A percentile compares a stretch with the other conserved stretches of the same genome.
phyloP scores from a whole-genome alignment of 768 basidiomycete species.

The Boletus fagicola region DNA sequence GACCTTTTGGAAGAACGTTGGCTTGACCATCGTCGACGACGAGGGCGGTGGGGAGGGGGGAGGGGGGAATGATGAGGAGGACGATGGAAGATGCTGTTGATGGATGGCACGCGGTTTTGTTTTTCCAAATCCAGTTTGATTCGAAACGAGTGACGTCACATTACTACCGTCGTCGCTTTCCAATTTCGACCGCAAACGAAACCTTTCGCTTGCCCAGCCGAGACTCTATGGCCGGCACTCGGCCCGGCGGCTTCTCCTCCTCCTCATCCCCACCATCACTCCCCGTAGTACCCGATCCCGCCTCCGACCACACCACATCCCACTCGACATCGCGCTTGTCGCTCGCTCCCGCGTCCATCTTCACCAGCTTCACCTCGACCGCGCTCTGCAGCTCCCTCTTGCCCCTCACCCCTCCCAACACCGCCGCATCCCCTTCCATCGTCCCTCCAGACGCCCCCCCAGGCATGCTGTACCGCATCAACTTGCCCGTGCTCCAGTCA shows the following conservation, averaged over 20 bases:
- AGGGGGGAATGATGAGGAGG: not conserved
- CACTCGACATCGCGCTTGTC: slow-evolving; percentile 45
- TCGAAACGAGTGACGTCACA: slow-evolving; percentile 22
- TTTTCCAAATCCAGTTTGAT: slow-evolving; percentile 20
- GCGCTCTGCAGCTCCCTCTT: slow-evolving; percentile 68
- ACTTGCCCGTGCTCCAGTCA: slow-evolving; percentile 78
- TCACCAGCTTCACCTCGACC: slow-evolving; percentile 54
- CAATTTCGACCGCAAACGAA: slow-evolving; percentile 40
- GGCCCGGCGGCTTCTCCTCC: slow-evolving; percentile 39
- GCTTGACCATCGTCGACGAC: slow-evolving; percentile 45
- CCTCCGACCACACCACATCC: slow-evolving; percentile 30
- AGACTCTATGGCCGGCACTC: slow-evolving; percentile 26
- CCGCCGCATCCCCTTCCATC: slow-evolving; percentile 42
- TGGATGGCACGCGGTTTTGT: slow-evolving; percentile 23
- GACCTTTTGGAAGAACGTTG: no score
- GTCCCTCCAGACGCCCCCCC: slow-evolving; percentile 24
- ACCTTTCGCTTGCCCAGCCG: slow-evolving; percentile 39
- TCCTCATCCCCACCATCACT: slow-evolving; percentile 31
- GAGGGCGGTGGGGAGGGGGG: not conserved
- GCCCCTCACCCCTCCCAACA: slow-evolving; percentile 47
- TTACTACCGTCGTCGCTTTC: slow-evolving; percentile 14
- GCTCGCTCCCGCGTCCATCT: slow-evolving; percentile 38
- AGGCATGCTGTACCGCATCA: slow-evolving; percentile 71
- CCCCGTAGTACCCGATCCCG: slow-evolving; percentile 31
- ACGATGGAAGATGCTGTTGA: slow-evolving; percentile 1